A percentile compares a stretch with the other conserved stretches of the same genome.
These are phyloP conservation scores for Kockiozyma suomiensis DNA, from an alignment of 805 yeast genomes.

Conservation along the genomic window DNA sequence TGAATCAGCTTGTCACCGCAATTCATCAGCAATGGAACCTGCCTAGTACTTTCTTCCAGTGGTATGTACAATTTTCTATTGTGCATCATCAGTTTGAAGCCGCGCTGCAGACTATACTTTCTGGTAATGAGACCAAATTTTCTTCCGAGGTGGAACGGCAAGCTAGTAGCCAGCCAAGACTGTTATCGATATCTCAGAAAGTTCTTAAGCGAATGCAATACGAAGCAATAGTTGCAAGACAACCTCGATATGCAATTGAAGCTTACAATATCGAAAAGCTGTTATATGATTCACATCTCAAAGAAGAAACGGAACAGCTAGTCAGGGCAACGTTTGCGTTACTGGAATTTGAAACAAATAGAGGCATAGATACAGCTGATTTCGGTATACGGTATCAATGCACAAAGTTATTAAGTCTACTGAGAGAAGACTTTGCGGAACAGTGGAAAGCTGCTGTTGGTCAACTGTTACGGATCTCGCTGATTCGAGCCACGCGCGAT, in stretches of 20 bases:
- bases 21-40: neutral
- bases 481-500: neutral
- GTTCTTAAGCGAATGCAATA: neutral
- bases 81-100: slow-evolving; percentile 6
- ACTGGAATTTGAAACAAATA: slow-evolving; percentile 3
- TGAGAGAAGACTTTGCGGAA: neutral
- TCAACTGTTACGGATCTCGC: neutral
- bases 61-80: slow-evolving; percentile 13
- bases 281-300: neutral
- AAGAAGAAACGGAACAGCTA: neutral
- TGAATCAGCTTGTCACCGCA: neutral
- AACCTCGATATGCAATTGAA: neutral
- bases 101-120: neutral
- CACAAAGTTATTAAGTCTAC: neutral
- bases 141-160: neutral
- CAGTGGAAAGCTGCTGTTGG: neutral
- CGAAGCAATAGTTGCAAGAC: neutral
- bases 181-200: neutral
- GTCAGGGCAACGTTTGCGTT: neutral
- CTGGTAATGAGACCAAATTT: neutral
- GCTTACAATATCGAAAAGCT: neutral
- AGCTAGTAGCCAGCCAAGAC: neutral
- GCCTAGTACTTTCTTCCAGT: slow-evolving; percentile 2
- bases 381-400: neutral
- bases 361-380: neutral